Conservation (phyloP, 2,329 filamentous ascomycete species). For the Escovopsis sp. region DNA sequence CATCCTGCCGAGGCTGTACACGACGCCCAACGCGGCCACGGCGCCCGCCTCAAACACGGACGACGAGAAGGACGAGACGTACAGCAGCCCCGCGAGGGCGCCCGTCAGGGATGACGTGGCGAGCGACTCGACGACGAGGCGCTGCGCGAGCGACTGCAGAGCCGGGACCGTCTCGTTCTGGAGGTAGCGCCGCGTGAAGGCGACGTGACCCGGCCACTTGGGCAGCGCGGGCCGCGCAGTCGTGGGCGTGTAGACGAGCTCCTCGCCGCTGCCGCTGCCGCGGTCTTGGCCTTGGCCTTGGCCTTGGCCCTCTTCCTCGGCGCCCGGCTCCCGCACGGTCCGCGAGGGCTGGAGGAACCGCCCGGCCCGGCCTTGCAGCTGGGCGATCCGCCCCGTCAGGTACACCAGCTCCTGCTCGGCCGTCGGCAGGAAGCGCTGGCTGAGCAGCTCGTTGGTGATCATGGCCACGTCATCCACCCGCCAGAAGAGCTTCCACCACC, state of each 20-base stretch:
- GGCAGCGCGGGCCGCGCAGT: conserved; percentile 12
- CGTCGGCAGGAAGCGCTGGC: conserved; percentile 58
- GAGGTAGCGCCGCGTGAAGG: conserved; percentile 52
- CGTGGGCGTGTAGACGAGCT: conserved; percentile 12
- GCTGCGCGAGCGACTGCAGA: conserved; percentile 58
- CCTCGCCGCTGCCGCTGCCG: conserved; percentile 8
- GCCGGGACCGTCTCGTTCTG: conserved; percentile 52
- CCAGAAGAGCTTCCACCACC: conserved; percentile 96
- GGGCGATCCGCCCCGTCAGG: conserved; percentile 60
- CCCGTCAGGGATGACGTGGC: conserved; percentile 53
- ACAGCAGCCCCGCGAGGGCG: conserved; percentile 39
- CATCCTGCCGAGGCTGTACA: conserved; percentile 43
- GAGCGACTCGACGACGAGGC: conserved; percentile 59
- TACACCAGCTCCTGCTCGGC: conserved; percentile 75
- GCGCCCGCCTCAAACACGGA: conserved; percentile 47
- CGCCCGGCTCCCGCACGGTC: conserved; percentile 7
- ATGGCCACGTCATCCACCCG: conserved; percentile 81
- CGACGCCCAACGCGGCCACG: conserved; percentile 44
- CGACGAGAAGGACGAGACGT: conserved; percentile 38
- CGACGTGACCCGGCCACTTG: conserved; percentile 63
- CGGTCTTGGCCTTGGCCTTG: background rate
- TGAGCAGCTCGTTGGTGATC: conserved; percentile 66
- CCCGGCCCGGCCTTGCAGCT: conserved; percentile 18
- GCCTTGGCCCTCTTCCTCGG: background rate
- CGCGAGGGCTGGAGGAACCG: conserved; percentile 21